phyloP scores from a whole-genome alignment of 495 filamentous ascomycete genomes.

The Penicillium daleae region DNA sequence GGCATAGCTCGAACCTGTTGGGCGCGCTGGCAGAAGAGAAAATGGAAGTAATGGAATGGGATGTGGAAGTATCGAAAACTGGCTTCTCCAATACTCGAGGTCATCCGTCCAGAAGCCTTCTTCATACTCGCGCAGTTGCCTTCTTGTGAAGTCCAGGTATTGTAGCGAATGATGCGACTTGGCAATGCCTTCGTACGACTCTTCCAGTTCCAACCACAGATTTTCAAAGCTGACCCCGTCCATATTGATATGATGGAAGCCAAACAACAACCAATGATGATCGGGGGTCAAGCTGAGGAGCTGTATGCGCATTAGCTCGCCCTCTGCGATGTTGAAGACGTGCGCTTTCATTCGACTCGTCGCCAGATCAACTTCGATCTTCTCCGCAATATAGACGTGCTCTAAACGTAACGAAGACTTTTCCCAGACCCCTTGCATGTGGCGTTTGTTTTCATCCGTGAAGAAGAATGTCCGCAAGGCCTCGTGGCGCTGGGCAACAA shows the following conservation, averaged over 20 bases:
- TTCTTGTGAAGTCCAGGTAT: slow-evolving; percentile 30
- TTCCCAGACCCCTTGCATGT: slow-evolving; percentile 29
- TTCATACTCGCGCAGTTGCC: slow-evolving; percentile 28
- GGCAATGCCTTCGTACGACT: slow-evolving; percentile 35
- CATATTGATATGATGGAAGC: slow-evolving; percentile 54
- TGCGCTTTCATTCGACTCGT: slow-evolving; percentile 22
- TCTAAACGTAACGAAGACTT: slow-evolving; percentile 24
- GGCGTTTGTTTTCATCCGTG: slow-evolving; percentile 17
- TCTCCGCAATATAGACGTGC: slow-evolving; percentile 16
- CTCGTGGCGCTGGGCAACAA: slow-evolving; percentile 44
- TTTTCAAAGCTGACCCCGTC: slow-evolving; percentile 50
- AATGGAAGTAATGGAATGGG: slow-evolving; percentile 44
- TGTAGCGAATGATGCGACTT: slow-evolving; percentile 22
- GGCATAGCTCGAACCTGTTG: slow-evolving; percentile 12
- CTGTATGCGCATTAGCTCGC: slow-evolving; percentile 33
- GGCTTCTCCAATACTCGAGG: slow-evolving; percentile 40
- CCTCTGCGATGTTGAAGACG: slow-evolving; percentile 36
- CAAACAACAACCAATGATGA: slow-evolving; percentile 36
- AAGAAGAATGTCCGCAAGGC: slow-evolving; percentile 48
- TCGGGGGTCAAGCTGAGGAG: slow-evolving; percentile 25
- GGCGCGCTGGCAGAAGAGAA: slow-evolving; percentile 18
- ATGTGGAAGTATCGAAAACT: slow-evolving; percentile 29
- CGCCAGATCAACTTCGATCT: slow-evolving; percentile 18
- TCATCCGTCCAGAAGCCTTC: slow-evolving; percentile 23
- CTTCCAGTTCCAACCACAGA: slow-evolving; percentile 41